Conservation (phyloP, 768 basidiomycete genomes). For the Serendipita vermifera region DNA sequence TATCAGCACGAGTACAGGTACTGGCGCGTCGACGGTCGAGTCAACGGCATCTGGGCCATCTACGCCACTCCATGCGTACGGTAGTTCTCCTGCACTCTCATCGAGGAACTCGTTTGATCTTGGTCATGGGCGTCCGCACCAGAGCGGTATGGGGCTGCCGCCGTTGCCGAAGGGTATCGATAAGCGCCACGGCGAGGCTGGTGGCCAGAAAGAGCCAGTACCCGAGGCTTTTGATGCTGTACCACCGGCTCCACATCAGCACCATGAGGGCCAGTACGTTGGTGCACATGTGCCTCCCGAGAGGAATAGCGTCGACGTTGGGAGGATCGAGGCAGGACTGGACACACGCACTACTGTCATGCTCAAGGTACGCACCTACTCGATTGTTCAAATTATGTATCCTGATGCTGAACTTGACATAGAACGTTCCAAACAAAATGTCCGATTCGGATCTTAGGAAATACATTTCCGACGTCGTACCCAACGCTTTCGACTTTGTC, state of each 20-base stretch:
- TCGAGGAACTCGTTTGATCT: neutral
- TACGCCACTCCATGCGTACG: constrained; percentile 20
- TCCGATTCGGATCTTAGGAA: constrained; percentile 54
- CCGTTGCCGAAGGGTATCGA: no score
- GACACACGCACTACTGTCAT: constrained; percentile 48
- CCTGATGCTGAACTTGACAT: constrained; percentile 60
- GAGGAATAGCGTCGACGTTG: constrained; percentile 51
- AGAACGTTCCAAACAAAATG: constrained; percentile 91
- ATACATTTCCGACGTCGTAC: constrained; percentile 59
- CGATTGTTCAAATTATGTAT: neutral
- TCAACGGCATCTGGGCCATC: neutral
- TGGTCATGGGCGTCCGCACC: neutral
- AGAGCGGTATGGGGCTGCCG: neutral
- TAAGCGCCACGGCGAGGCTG: neutral
- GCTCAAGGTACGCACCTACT: neutral
- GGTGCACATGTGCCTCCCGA: no score
- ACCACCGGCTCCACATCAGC: no score
- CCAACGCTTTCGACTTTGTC: constrained; percentile 70
- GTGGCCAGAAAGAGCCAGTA: no score
- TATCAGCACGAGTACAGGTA: neutral
- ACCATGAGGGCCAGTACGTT: no score
- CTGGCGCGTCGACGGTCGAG: constrained; percentile 9
- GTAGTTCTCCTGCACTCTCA: neutral
- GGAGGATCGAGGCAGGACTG: constrained; percentile 57
- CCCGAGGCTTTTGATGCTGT: no score